Percentiles rank a stretch among this genome's conserved stretches.
Evolutionary conservation across 192 early-diverging fungal species (phyloP).

Genomic region (Coemansia sp.): DNA sequence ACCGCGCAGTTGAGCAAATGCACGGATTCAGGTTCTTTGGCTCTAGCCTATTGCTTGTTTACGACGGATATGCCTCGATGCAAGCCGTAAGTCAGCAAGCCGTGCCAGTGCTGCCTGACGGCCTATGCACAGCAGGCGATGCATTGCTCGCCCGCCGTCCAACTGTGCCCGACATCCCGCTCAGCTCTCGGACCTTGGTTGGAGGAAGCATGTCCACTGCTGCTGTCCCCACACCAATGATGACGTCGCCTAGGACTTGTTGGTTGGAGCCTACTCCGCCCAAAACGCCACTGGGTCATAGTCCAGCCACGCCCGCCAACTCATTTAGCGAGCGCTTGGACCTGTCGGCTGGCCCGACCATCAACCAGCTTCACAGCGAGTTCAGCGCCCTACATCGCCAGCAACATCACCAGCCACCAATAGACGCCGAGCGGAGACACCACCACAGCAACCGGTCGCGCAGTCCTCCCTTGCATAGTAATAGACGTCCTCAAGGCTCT

Average conservation of each 20-base stretch:
- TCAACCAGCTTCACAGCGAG: background rate
- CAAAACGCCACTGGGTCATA: slow-evolving; percentile 16
- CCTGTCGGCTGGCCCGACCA: slow-evolving; percentile 10
- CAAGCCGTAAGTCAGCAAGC: slow-evolving; percentile 14
- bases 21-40: slow-evolving; percentile 90
- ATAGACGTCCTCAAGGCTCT: background rate
- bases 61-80: slow-evolving; percentile 72
- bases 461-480: background rate
- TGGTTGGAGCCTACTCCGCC: slow-evolving; percentile 18
- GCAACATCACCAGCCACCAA: background rate
- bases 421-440: background rate
- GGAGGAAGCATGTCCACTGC: background rate
- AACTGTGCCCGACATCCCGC: slow-evolving; percentile 14
- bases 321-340: slow-evolving; percentile 17
- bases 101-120: slow-evolving; percentile 13
- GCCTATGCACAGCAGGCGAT: background rate
- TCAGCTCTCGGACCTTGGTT: slow-evolving; percentile 1
- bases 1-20: slow-evolving; percentile 75
- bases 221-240: background rate
- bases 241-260: background rate
- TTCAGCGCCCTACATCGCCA: background rate
- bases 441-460: background rate
- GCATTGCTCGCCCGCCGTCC: slow-evolving; percentile 15
- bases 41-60: slow-evolving; percentile 86
- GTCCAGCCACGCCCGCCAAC: slow-evolving; percentile 12